Evolutionary conservation across 2,329 filamentous ascomycete species (phyloP).

Genomic region (Talaromyces sp.): DNA sequence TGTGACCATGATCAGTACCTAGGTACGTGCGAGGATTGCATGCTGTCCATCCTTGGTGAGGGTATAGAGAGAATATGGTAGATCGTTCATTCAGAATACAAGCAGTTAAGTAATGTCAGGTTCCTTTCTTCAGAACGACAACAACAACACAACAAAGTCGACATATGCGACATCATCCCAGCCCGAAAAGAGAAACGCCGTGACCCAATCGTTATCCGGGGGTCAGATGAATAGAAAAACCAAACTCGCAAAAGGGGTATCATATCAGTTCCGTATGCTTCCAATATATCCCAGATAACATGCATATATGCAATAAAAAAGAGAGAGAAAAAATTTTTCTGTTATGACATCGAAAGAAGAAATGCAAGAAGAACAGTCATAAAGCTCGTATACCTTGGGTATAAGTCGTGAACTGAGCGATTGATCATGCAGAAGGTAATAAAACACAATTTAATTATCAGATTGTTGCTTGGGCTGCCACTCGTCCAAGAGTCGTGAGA

Average conservation of each 20-base stretch:
- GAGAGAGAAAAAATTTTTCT: neutral
- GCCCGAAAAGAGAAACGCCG: slow-evolving; percentile 4
- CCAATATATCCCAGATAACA: slow-evolving; percentile 17
- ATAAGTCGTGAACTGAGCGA: neutral
- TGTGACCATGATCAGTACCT: no score
- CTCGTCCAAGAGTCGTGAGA: slow-evolving; percentile 40
- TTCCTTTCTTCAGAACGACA: neutral
- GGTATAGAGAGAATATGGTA: neutral
- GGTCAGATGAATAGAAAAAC: slow-evolving; percentile 1
- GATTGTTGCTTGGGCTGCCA: slow-evolving; percentile 34
- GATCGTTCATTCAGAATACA: neutral
- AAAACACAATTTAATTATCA: neutral
- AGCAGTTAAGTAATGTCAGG: neutral
- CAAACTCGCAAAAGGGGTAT: slow-evolving; percentile 18
- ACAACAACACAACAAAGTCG: neutral
- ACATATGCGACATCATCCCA: slow-evolving; percentile 1
- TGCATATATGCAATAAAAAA: slow-evolving; percentile 11
- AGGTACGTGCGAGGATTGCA: no score
- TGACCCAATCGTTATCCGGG: slow-evolving; percentile 1
- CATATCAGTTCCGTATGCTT: slow-evolving; percentile 21
- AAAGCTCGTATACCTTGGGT: neutral
- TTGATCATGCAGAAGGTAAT: neutral
- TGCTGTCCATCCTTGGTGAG: no score
- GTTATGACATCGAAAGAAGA: neutral
- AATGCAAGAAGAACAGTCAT: neutral